A percentile compares a stretch with the other conserved stretches of the same genome.
Conservation (phyloP, 495 filamentous ascomycete genomes). For the Sphaerosporella brunnea region DNA sequence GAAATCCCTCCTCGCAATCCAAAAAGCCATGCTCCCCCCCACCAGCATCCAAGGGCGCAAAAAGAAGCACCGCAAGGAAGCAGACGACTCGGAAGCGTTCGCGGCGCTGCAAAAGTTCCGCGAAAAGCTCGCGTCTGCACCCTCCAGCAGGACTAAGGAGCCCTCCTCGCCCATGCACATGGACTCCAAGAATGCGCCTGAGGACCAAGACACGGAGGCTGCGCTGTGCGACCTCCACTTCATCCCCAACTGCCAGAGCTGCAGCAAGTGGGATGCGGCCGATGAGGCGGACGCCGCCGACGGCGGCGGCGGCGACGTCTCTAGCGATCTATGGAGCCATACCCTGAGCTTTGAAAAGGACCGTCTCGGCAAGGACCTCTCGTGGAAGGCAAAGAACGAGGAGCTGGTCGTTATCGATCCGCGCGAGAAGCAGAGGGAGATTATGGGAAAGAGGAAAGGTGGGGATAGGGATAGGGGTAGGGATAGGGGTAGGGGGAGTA, state of each 20-base stretch:
- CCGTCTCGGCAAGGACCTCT: slow-evolving; percentile 75
- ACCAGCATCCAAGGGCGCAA: slow-evolving; percentile 67
- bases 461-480: slow-evolving; percentile 35
- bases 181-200: slow-evolving; percentile 18
- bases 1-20: slow-evolving; percentile 41
- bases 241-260: slow-evolving; percentile 83
- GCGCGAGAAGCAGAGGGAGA: slow-evolving; percentile 58
- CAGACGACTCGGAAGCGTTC: slow-evolving; percentile 18
- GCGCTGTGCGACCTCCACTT: slow-evolving; percentile 78
- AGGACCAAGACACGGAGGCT: slow-evolving; percentile 51
- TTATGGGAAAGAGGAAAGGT: slow-evolving; percentile 43
- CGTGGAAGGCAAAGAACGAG: slow-evolving; percentile 71
- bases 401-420: slow-evolving; percentile 93
- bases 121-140: slow-evolving; percentile 47
- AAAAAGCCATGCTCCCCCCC: slow-evolving; percentile 60
- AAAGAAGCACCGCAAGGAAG: slow-evolving; percentile 33
- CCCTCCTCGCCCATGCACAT: background rate
- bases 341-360: slow-evolving; percentile 73
- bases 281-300: slow-evolving; percentile 45
- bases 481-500: too few relatives aligned
- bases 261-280: slow-evolving; percentile 54
- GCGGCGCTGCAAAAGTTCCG: slow-evolving; percentile 29
- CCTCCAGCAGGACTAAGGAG: too few relatives aligned
- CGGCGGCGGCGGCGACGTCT: slow-evolving; percentile 39
- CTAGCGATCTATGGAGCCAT: slow-evolving; percentile 42